A percentile compares a stretch with the other conserved stretches of the same genome.
Conservation (phyloP, 331 rosid species). For the Pyrus hybrid region DNA sequence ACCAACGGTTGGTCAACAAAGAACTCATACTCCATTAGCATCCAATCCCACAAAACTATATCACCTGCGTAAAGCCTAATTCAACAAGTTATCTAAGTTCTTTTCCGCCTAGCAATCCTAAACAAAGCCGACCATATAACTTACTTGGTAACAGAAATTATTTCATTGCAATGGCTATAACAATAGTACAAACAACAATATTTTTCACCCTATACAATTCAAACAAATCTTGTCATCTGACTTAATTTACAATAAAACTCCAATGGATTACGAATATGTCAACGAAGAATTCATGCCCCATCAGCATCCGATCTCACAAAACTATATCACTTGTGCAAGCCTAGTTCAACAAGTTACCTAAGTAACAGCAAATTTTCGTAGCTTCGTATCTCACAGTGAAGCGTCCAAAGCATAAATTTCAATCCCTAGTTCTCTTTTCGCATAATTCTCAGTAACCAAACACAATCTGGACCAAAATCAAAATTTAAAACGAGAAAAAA, state of each 20-base stretch:
- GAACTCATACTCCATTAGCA: not conserved
- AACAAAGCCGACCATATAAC: conserved; percentile 15
- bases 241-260: not conserved
- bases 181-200: not conserved
- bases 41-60: not conserved
- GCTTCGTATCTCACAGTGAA: not conserved
- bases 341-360: not conserved
- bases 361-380: not conserved
- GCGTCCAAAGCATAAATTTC: not conserved
- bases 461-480: not conserved
- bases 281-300: not conserved
- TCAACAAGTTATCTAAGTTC: not conserved
- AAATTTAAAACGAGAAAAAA: not conserved
- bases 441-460: not conserved
- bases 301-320: not conserved
- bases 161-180: not conserved
- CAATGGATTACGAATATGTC: not conserved
- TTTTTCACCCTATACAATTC: not conserved
- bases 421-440: not conserved
- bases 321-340: not conserved
- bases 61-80: not conserved
- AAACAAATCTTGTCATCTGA: not conserved
- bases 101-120: conserved; percentile 96
- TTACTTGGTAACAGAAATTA: not conserved
- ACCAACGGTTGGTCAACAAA: not conserved